A percentile compares a stretch with the other conserved stretches of the same genome.
These are phyloP conservation scores for Euptelea pleiosperma DNA, from an alignment of 164 flowering plant species.

Conservation along the genomic window DNA sequence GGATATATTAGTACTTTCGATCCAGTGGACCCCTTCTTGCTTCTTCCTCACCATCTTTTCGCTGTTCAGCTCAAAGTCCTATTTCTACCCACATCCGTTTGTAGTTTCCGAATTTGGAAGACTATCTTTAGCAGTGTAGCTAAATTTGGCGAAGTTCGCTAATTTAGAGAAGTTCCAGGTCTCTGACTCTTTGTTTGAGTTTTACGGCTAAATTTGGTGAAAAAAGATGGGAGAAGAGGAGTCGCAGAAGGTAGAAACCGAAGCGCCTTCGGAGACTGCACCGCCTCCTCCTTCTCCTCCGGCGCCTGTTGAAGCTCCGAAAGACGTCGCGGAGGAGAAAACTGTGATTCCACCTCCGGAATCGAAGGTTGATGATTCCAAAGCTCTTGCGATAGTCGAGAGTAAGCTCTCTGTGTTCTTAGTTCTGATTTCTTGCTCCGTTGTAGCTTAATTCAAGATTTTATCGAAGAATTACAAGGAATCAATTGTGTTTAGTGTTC, in stretches of 20 bases:
- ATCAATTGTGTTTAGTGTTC: no score
- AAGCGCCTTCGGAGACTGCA: neutral
- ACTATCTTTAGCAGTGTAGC: neutral
- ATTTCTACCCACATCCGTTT: no score
- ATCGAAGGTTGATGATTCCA: constrained; percentile 42
- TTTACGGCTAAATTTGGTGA: neutral
- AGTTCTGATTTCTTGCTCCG: neutral
- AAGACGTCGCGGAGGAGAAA: constrained; percentile 41
- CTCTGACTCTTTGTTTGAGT: neutral
- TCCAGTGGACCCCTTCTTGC: no score
- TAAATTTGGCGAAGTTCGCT: constrained; percentile 6
- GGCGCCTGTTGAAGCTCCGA: constrained; percentile 17
- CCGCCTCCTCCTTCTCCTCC: constrained; percentile 16
- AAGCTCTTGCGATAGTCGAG: constrained; percentile 47
- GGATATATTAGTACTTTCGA: no score
- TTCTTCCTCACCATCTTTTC: no score
- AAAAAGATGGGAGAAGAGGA: constrained; percentile 27
- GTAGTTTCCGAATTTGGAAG: no score
- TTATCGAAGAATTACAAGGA: no score
- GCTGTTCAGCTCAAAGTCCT: no score
- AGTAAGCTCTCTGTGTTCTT: constrained; percentile 40
- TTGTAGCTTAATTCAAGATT: no score
- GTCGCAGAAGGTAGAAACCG: constrained; percentile 17
- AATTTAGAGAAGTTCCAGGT: no score
- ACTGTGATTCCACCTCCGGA: constrained; percentile 27